Conservation (phyloP, 1,139 yeast genomes). For the Insectozyma bohioensis region DNA sequence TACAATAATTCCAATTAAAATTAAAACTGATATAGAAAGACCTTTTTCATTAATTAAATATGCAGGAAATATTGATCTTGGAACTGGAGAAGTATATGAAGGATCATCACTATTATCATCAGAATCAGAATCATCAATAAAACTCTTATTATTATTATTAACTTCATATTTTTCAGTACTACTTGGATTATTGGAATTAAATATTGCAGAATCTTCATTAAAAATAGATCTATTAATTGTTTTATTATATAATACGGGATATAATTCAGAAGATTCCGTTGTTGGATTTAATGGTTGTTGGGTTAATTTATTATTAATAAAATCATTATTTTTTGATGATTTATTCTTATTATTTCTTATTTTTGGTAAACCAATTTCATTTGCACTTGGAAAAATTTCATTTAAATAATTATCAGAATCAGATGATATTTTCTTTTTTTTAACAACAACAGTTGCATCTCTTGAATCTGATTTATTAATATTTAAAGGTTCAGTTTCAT, state of each 20-base stretch:
- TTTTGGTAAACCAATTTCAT: constrained; percentile 7
- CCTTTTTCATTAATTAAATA: constrained; percentile 1
- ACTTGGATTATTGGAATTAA: constrained; percentile 3
- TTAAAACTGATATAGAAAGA: constrained; percentile 1
- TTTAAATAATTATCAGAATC: constrained; percentile 13
- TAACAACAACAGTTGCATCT: constrained; percentile 17
- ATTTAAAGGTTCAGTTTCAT: not conserved
- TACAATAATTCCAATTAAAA: constrained; percentile 14
- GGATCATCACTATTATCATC: not conserved
- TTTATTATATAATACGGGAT: constrained; percentile 4
- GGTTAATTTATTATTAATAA: too few species aligned
- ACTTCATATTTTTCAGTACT: too few species aligned
- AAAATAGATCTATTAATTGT: not conserved
- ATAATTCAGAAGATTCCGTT: constrained; percentile 3
- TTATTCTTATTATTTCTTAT: constrained; percentile 1
- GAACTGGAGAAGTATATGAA: constrained; percentile 2
- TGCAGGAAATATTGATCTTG: not conserved
- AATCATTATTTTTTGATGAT: too few species aligned
- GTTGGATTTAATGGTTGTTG: constrained; percentile 3
- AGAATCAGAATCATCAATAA: constrained; percentile 1
- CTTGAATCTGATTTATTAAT: too few species aligned
- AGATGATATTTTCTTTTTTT: constrained; percentile 9
- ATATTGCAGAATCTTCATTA: constrained; percentile 3
- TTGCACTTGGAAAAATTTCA: constrained; percentile 18
- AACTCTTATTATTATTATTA: too few species aligned